Evolutionary conservation across 2,329 filamentous ascomycete species (phyloP).

Genomic region (Nakataea oryzae): DNA sequence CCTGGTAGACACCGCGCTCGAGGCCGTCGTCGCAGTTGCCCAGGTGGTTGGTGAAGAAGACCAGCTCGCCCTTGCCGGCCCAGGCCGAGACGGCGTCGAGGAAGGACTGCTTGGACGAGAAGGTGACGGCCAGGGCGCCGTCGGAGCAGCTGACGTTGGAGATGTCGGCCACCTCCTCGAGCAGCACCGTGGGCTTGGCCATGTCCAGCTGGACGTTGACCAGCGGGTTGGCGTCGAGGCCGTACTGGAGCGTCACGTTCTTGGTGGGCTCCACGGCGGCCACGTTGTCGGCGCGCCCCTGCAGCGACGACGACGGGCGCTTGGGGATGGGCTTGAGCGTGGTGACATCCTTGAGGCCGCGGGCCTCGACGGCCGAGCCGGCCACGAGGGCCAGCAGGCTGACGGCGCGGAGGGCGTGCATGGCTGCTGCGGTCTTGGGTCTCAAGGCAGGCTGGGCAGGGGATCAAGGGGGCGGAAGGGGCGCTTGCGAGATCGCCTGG

Average conservation of each 20-base stretch:
- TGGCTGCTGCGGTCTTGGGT: neutral
- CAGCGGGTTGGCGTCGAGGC: neutral
- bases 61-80: slow-evolving; percentile 14
- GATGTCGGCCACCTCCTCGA: slow-evolving; percentile 19
- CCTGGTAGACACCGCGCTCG: slow-evolving; percentile 27
- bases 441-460: neutral
- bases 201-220: slow-evolving; percentile 16
- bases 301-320: neutral
- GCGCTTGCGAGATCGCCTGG: neutral
- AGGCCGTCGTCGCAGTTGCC: slow-evolving; percentile 27
- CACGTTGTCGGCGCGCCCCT: neutral
- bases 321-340: slow-evolving; percentile 4
- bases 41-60: slow-evolving; percentile 30
- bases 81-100: slow-evolving; percentile 12
- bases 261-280: slow-evolving; percentile 1
- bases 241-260: slow-evolving; percentile 8
- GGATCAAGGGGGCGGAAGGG: neutral
- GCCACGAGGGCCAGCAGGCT: slow-evolving; percentile 3
- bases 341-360: slow-evolving; percentile 1
- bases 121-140: slow-evolving; percentile 15
- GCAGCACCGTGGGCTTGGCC: slow-evolving; percentile 17
- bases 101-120: slow-evolving; percentile 16
- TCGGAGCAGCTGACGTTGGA: slow-evolving; percentile 18
- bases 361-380: neutral
- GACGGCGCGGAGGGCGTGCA: neutral